Base-by-base conservation (phyloP, 768 basidiomycete species). In the Boletus insuetus region DNA sequence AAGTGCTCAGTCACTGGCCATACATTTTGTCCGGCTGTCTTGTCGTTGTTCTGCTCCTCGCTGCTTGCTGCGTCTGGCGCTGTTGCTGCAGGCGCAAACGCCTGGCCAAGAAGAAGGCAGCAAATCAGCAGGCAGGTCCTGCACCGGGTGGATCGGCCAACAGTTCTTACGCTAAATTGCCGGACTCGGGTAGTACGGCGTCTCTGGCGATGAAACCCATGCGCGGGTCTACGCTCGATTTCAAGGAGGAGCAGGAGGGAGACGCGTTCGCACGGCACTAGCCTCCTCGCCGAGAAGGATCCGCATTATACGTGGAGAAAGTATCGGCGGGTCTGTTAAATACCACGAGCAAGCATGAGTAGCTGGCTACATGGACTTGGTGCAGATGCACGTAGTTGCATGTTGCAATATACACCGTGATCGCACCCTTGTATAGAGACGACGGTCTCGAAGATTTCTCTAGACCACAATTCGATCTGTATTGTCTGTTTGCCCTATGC, bases 1-100 rank as follows among this genome's bases (percentile, higher is more conserved):
- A 77, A 74, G 74, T 84, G 38, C 77, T 85, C 62, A 86, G 83
- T 64, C 85, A 77, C 55, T 90, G 85, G 89, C 87, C 84, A 4
- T 87, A 86, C 65, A 87, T 88, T 64, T 77, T 86, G 42, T 58
- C 75, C 10, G 88, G 85, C 37, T 82, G 82, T 58, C 73, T 90
- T 26, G 68, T 77, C 3, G 69, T 83, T 55, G 67, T 83, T 24
- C 50, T 78, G 32, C 59, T 82, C 42, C 59, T 79, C 31, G 53
- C 78, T 32, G 80, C 79, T 11, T 73, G 77, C 51, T 79, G 79
- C 56, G 60, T 86, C 22, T 87, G 83, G 82, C 76, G 75, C 52
- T 87, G 84, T 67, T 88, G 86, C 67, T 81, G 79, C 60, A 67
- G 77, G 39, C 67, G 71, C 46, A 69, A 63, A 56, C 74, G 73